These are phyloP conservation scores for Exophiala sp. DNA, from an alignment of 2,329 filamentous ascomycete species.

Conservation along the genomic window DNA sequence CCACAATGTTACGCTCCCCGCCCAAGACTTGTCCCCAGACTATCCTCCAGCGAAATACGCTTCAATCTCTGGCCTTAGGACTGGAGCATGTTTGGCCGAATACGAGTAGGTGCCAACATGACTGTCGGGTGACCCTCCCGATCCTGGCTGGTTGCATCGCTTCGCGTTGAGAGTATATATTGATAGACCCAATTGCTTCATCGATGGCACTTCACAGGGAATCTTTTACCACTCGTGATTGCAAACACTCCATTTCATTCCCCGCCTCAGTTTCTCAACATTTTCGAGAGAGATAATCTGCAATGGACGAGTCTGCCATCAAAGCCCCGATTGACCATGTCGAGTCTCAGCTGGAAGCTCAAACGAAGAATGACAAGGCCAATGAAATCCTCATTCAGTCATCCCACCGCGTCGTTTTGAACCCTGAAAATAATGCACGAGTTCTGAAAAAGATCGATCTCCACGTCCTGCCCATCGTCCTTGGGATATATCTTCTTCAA, in stretches of 20 bases:
- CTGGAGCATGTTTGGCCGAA: background rate
- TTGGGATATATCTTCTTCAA: conserved; percentile 62
- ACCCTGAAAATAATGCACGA: conserved; percentile 51
- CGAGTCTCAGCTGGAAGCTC: conserved; percentile 12
- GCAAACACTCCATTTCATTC: no score
- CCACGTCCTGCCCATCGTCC: conserved; percentile 52
- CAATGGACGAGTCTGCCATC: conserved; percentile 10
- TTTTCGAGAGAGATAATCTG: background rate
- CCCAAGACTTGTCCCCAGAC: background rate
- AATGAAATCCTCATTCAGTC: conserved; percentile 48
- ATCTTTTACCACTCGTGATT: no score
- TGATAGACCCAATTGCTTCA: background rate
- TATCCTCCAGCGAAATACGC: background rate
- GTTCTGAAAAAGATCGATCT: conserved; percentile 52
- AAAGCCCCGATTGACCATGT: conserved; percentile 18
- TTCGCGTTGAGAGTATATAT: conserved; percentile 8
- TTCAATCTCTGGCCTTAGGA: background rate
- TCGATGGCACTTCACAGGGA: background rate
- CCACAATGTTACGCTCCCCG: background rate
- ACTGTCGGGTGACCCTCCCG: background rate
- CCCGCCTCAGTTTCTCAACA: background rate
- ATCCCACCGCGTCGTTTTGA: conserved; percentile 47
- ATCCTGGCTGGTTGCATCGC: background rate
- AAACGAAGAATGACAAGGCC: conserved; percentile 45
- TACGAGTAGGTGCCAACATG: background rate